phyloP scores from a whole-genome alignment of 2,329 filamentous ascomycete genomes.

The Metarhizium guizhouense region DNA sequence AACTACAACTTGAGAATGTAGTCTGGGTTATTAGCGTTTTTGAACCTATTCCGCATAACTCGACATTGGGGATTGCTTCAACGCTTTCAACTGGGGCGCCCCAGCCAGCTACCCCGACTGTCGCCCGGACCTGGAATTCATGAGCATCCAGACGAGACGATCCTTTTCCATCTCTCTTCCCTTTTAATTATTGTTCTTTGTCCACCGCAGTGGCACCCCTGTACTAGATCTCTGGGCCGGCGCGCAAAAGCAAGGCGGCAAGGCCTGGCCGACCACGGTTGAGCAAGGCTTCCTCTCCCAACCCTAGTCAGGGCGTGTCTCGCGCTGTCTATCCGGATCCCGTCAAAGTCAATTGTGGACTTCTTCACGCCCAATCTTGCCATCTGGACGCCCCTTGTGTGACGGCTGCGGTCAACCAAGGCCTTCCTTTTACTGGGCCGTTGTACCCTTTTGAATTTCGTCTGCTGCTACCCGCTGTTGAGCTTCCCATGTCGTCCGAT shows the following conservation, averaged over 20 bases:
- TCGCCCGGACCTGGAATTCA: neutral
- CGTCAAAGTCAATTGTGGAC: constrained; percentile 2
- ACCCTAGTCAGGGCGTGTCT: constrained; percentile 9
- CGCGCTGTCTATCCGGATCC: constrained; percentile 9
- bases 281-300: constrained; percentile 1
- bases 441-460: constrained; percentile 2
- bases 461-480: constrained; percentile 14
- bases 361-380: constrained; percentile 3
- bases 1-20: too few species aligned
- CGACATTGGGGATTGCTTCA: constrained; percentile 4
- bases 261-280: constrained; percentile 1
- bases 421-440: constrained; percentile 1
- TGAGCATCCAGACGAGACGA: neutral
- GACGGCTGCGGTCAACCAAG: constrained; percentile 1
- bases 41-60: neutral
- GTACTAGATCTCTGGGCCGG: neutral
- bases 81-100: constrained; percentile 2
- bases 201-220: neutral
- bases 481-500: constrained; percentile 18
- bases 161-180: neutral
- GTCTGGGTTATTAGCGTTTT: neutral
- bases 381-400: constrained; percentile 6
- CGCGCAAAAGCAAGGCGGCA: constrained; percentile 5
- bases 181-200: neutral
- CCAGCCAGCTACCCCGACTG: constrained; percentile 2